These are phyloP conservation scores for Datisca glomerata DNA, from an alignment of 306 rosid genomes.

Conservation along the genomic window DNA sequence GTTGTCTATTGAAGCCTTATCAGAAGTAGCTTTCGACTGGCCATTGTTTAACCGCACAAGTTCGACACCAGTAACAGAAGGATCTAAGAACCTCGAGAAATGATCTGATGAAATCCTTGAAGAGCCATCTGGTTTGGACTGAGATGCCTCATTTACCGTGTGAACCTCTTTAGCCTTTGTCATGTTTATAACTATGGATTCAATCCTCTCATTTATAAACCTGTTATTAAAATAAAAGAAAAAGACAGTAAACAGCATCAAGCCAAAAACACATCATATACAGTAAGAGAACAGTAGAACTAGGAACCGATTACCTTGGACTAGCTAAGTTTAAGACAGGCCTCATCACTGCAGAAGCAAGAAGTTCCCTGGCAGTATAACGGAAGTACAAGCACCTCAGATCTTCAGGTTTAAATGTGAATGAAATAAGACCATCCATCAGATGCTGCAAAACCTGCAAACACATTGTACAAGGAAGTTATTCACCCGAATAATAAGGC, in stretches of 20 bases:
- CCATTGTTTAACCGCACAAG: constrained; percentile 66
- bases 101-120: constrained; percentile 41
- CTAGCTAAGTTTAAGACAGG: constrained; percentile 79
- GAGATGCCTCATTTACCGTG: constrained; percentile 27
- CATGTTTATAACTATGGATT: constrained; percentile 54
- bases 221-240: constrained; percentile 48
- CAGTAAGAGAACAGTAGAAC: too few species aligned
- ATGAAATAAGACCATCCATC: constrained; percentile 76
- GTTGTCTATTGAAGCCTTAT: constrained; percentile 21
- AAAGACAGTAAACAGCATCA: constrained; percentile 14
- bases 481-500: constrained; percentile 8
- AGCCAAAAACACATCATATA: constrained; percentile 2
- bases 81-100: constrained; percentile 53
- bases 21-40: constrained; percentile 29
- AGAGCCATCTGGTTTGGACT: constrained; percentile 38
- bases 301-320: constrained; percentile 53
- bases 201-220: constrained; percentile 91
- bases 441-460: constrained; percentile 90
- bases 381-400: constrained; percentile 82
- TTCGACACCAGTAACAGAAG: constrained; percentile 85
- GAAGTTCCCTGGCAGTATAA: constrained; percentile 78
- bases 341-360: constrained; percentile 90
- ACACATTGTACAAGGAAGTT: constrained; percentile 19
- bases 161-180: constrained; percentile 42
- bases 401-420: constrained; percentile 68